Evolutionary conservation across 441 rosid species (phyloP).

Genomic region (Erysimum cheiri): DNA sequence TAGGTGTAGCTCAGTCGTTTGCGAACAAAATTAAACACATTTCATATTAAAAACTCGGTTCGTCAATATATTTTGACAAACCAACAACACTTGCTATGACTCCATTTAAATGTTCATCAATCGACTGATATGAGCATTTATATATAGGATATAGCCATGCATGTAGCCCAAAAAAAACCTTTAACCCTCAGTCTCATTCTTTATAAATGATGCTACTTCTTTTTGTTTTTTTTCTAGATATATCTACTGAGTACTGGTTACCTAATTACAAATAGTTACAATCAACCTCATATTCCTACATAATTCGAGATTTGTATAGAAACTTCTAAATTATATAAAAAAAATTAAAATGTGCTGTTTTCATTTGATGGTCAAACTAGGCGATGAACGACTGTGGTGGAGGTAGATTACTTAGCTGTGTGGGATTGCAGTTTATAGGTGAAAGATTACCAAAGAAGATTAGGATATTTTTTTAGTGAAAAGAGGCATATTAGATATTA

Average conservation of each 20-base stretch:
- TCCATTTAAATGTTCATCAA: background rate
- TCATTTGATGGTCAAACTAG: slow-evolving; percentile 23
- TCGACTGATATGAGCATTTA: background rate
- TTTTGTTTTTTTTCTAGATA: too few relatives aligned
- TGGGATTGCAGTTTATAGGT: slow-evolving; percentile 30
- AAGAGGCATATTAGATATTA: slow-evolving; percentile 29
- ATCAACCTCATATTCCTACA: background rate
- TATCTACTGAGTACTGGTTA: too few relatives aligned
- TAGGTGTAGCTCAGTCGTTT: background rate
- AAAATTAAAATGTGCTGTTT: background rate
- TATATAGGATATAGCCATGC: background rate
- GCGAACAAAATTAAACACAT: background rate
- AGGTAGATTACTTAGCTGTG: slow-evolving; percentile 32
- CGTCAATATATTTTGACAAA: background rate
- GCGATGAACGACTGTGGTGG: slow-evolving; percentile 16
- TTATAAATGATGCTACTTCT: too few relatives aligned
- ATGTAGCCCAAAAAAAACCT: background rate
- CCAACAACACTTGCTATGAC: background rate
- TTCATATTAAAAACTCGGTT: background rate
- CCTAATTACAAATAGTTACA: too few relatives aligned
- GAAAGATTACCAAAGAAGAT: slow-evolving; percentile 36
- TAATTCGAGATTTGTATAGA: background rate
- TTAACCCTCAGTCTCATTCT: too few relatives aligned
- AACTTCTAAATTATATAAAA: background rate
- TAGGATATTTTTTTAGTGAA: slow-evolving; percentile 27